These are phyloP conservation scores for Podila minutissima DNA, from an alignment of 192 early-diverging fungal species.

Conservation along the genomic window DNA sequence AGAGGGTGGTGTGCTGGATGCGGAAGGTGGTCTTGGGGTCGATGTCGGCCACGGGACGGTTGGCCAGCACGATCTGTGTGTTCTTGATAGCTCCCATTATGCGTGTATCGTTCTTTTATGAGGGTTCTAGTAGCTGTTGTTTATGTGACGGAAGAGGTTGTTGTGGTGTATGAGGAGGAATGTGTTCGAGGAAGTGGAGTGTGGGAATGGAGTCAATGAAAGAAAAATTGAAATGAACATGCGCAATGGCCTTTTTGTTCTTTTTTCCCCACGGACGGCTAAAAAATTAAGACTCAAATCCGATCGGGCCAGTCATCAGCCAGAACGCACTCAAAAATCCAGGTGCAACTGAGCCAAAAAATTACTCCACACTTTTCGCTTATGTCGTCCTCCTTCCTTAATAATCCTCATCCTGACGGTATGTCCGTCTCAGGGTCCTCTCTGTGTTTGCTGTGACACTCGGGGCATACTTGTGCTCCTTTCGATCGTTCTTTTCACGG, in stretches of 20 bases:
- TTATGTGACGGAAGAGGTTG: background rate
- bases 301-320: constrained; percentile 27
- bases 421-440: no score
- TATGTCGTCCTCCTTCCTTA: no score
- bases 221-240: background rate
- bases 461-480: no score
- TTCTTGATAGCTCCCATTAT: constrained; percentile 43
- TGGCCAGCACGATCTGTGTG: constrained; percentile 54
- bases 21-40: constrained; percentile 55
- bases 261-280: background rate
- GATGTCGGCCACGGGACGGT: constrained; percentile 46
- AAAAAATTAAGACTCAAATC: background rate
- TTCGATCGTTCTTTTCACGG: no score
- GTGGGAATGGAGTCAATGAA: background rate
- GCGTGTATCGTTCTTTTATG: background rate
- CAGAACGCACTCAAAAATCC: background rate
- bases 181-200: background rate
- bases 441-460: no score
- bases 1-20: constrained; percentile 39
- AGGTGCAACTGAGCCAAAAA: no score
- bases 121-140: background rate
- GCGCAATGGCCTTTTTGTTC: background rate
- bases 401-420: no score
- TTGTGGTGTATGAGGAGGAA: background rate
- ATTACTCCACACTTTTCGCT: no score